Conservation (phyloP, 1,284 basidiomycete genomes). For the Wallemia ichthyophaga region DNA sequence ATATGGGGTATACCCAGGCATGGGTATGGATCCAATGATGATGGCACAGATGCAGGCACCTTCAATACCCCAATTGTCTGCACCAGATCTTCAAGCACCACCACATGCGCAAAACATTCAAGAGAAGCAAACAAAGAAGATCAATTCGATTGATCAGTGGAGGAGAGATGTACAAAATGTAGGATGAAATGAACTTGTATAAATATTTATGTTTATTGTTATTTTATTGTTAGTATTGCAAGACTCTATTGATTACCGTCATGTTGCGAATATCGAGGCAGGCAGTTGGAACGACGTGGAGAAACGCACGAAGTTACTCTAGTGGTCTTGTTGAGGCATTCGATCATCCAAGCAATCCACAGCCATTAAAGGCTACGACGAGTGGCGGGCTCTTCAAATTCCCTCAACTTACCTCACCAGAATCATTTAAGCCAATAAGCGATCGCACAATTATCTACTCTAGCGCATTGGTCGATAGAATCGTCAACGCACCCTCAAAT, state of each 20-base stretch:
- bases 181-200: background rate
- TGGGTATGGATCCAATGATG: background rate
- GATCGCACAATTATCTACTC: conserved; percentile 41
- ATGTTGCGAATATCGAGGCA: background rate
- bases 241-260: background rate
- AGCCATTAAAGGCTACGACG: conserved; percentile 16
- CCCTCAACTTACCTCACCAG: conserved; percentile 27
- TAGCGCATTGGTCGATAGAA: conserved; percentile 37
- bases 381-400: conserved; percentile 45
- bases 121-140: background rate
- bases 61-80: background rate
- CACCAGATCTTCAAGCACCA: background rate
- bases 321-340: conserved; percentile 30
- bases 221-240: background rate
- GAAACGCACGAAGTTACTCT: background rate
- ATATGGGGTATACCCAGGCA: background rate
- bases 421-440: conserved; percentile 30
- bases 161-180: background rate
- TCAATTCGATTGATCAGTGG: background rate
- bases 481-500: conserved; percentile 31
- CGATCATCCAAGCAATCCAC: conserved; percentile 25
- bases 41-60: background rate
- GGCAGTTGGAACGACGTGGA: background rate
- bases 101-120: background rate
- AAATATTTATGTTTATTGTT: background rate